A percentile compares a stretch with the other conserved stretches of the same genome.
phyloP scores from a whole-genome alignment of 2,329 filamentous ascomycete species.

The Aspergillus pseudotamarii region DNA sequence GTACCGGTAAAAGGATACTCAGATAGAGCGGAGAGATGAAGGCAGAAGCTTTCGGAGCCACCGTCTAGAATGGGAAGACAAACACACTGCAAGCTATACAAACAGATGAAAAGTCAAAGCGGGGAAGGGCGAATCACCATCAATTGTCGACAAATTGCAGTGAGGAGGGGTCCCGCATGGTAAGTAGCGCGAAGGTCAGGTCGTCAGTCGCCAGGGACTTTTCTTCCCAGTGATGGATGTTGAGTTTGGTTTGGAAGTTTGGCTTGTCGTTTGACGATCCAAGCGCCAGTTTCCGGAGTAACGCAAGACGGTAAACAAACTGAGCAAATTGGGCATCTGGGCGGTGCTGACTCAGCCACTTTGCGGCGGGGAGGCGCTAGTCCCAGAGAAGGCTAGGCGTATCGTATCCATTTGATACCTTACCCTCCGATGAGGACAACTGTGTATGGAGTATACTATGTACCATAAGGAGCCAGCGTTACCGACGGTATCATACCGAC shows the following conservation, averaged over 20 bases:
- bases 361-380: conserved; percentile 16
- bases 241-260: not conserved
- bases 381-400: conserved; percentile 17
- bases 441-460: not conserved
- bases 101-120: conserved; percentile 6
- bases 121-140: conserved; percentile 5
- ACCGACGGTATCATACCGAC: not conserved
- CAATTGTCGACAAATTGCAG: conserved; percentile 17
- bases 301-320: conserved; percentile 39
- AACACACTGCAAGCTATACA: conserved; percentile 6
- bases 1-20: not conserved
- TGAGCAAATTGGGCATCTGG: not conserved
- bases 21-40: conserved; percentile 2
- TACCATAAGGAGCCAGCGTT: not conserved
- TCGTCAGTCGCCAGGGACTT: not conserved
- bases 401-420: not conserved
- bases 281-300: conserved; percentile 33
- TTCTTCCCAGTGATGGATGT: not conserved
- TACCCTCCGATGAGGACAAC: not conserved
- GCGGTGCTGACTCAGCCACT: conserved; percentile 30
- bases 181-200: conserved; percentile 4
- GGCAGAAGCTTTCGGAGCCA: conserved; percentile 3
- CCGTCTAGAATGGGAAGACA: not conserved
- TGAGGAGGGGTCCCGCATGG: conserved; percentile 19
- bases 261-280: conserved; percentile 6